Evolutionary conservation across 163 green algal genomes (phyloP), one percentile per base, ranked within the genome.

Genomic region (Chlorella variabilis): DNA sequence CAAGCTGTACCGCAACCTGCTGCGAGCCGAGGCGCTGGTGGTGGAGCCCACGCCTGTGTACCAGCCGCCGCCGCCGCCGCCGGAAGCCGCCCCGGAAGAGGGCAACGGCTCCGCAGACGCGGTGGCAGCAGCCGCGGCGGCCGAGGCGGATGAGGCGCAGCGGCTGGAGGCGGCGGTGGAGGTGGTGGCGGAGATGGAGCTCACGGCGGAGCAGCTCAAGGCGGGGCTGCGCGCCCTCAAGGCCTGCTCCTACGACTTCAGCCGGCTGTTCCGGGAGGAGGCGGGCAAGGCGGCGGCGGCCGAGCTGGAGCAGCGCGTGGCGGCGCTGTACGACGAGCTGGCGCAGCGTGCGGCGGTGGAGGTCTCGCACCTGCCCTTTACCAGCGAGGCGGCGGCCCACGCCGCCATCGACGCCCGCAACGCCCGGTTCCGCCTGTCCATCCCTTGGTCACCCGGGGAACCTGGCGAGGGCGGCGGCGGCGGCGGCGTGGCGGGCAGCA

Each of bases 151-250:
- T 1, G 77, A 76, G 15, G n/a, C 74, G 68, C 87, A 92, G 78
- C 70, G 82, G 38, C 66, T 86, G 39, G 85, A 91, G 48, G 82
- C 83, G 39, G 92, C 93, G 31, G 80, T 97, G 39, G 92, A 95
- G 73, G 51, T 89, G 25, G 86, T 97, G 34, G 91, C 92, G 15
- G 94, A 97, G 74, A 96, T 98, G 91, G 85, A 92, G 82, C 87
- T 97, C 27, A 96, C 93, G 5, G 85, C 91, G 38, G 94, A 97
- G 66, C 89, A 97, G 85, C 83, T 97, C 42, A 94, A 93, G 90
- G 91, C 93, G 54, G 80, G 83, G 1, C 38, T 88, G 54, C 61
- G 84, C 9, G 34, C 63, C 17, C 78, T 92, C 25, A 66, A 75
- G 2, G 39, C 74, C 31, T 68, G 65, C 61, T 49, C 78, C 51